A percentile compares a stretch with the other conserved stretches of the same genome.
Conservation (phyloP, 306 rosid genomes). For the Erythrophleum fordii region DNA sequence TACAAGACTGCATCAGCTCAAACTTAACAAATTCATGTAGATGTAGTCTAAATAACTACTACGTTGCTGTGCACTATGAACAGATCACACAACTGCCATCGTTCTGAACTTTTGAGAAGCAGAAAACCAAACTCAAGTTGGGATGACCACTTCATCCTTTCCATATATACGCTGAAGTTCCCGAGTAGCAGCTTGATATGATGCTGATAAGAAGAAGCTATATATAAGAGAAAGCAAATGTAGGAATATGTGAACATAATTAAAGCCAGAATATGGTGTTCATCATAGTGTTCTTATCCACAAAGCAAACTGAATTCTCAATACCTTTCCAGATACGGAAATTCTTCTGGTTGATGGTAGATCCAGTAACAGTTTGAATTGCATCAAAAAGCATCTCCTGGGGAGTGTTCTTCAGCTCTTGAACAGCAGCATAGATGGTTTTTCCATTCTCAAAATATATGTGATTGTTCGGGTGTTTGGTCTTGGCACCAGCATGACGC, state of each 20-base stretch:
- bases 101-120: constrained; percentile 35
- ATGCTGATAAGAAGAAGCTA: constrained; percentile 54
- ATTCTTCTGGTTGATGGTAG: constrained; percentile 80
- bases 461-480: constrained; percentile 97
- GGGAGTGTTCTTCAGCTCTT: constrained; percentile 92
- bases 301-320: constrained; percentile 18
- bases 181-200: constrained; percentile 91
- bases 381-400: constrained; percentile 87
- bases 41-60: constrained; percentile 36
- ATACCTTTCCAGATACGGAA: constrained; percentile 89
- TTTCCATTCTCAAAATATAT: constrained; percentile 93
- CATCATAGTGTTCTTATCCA: constrained; percentile 3
- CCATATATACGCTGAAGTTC: constrained; percentile 99
- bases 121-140: constrained; percentile 58
- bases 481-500: constrained; percentile 93
- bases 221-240: constrained; percentile 24
- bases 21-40: constrained; percentile 38
- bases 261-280: constrained; percentile 22
- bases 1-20: constrained; percentile 50
- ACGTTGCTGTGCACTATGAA: constrained; percentile 49
- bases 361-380: constrained; percentile 83
- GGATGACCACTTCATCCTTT: constrained; percentile 67
- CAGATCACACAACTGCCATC: constrained; percentile 51
- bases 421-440: constrained; percentile 90
- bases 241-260: neutral